phyloP scores from a whole-genome alignment of 495 filamentous ascomycete genomes.

The Neurospora sp. region DNA sequence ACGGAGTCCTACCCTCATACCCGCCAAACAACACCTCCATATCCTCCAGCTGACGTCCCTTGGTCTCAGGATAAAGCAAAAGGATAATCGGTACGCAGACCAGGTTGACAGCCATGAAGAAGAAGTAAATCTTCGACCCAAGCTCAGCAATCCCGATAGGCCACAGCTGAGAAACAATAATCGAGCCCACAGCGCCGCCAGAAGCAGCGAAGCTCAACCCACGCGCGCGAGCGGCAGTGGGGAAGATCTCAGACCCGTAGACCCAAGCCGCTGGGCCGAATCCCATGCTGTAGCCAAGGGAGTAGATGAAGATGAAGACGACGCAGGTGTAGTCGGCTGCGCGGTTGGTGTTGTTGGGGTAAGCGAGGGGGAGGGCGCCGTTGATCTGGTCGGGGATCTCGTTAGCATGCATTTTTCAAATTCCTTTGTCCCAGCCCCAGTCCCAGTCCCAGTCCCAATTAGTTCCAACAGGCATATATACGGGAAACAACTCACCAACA shows the following conservation, averaged over 20 bases:
- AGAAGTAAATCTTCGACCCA: constrained; percentile 48
- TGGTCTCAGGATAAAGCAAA: constrained; percentile 46
- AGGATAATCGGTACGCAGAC: constrained; percentile 38
- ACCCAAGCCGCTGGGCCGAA: constrained; percentile 50
- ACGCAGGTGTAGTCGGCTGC: constrained; percentile 41
- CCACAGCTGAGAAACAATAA: constrained; percentile 42
- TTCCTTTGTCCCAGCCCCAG: neutral
- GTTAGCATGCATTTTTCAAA: no score
- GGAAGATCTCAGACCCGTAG: constrained; percentile 49
- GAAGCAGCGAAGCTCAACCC: constrained; percentile 44
- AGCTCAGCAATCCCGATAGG: constrained; percentile 42
- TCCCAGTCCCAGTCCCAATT: neutral
- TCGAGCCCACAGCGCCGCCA: constrained; percentile 38
- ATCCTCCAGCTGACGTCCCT: constrained; percentile 39
- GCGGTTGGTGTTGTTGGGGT: constrained; percentile 40
- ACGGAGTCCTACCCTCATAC: neutral
- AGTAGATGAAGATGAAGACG: constrained; percentile 48
- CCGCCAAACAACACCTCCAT: constrained; percentile 42
- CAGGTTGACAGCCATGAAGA: constrained; percentile 47
- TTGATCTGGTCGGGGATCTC: constrained; percentile 32
- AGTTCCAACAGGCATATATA: neutral
- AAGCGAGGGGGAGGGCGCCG: constrained; percentile 38
- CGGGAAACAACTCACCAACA: constrained; percentile 29
- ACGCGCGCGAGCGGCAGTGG: constrained; percentile 39
- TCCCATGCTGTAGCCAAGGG: constrained; percentile 45